Percentiles rank a stretch among this genome's conserved stretches.
Evolutionary conservation across 2,329 filamentous ascomycete genomes (phyloP).

Genomic region (Waltergamsia citrina): DNA sequence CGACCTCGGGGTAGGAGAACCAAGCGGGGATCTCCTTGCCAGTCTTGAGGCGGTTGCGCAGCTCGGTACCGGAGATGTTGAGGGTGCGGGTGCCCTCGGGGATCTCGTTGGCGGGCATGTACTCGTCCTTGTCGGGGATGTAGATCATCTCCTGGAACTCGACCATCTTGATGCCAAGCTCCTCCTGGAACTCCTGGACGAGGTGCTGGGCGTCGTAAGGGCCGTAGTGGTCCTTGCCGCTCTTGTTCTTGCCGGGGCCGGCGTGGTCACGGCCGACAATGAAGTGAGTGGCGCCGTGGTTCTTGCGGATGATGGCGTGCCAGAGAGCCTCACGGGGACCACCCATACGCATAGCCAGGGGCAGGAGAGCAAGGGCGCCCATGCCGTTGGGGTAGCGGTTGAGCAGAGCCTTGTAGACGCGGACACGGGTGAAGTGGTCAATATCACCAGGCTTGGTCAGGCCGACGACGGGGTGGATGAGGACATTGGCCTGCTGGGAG

Average conservation of each 20-base stretch:
- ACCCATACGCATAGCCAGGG: slow-evolving; percentile 98
- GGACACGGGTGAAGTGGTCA: slow-evolving; percentile 98
- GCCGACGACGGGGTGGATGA: slow-evolving; percentile 97
- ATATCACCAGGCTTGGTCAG: slow-evolving; percentile 99
- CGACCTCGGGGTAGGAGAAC: slow-evolving; percentile 99
- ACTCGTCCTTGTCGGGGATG: slow-evolving; percentile 94
- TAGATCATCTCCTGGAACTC: slow-evolving; percentile 99
- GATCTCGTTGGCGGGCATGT: slow-evolving; percentile 87
- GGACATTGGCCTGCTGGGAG: slow-evolving; percentile 92
- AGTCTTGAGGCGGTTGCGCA: slow-evolving; percentile 81
- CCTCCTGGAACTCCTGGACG: slow-evolving; percentile 90
- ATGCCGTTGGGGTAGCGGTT: slow-evolving; percentile 98
- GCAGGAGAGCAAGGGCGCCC: slow-evolving; percentile 90
- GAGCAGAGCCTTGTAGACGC: slow-evolving; percentile 94
- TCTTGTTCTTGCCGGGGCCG: slow-evolving; percentile 95
- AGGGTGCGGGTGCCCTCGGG: slow-evolving; percentile 73
- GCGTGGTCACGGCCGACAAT: slow-evolving; percentile 98
- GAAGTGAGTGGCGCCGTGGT: slow-evolving; percentile 98
- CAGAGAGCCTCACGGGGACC: slow-evolving; percentile 97
- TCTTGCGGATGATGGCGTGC: slow-evolving; percentile 99
- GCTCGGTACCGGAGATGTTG: slow-evolving; percentile 82
- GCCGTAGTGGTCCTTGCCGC: slow-evolving; percentile 94
- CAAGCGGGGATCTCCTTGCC: slow-evolving; percentile 91
- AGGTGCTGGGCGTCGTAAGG: slow-evolving; percentile 95
- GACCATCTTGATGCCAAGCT: slow-evolving; percentile 97